Evolutionary conservation across 768 basidiomycete species (phyloP), one percentile per base, ranked within the genome.

Genomic region (Tricholomella constricta): DNA sequence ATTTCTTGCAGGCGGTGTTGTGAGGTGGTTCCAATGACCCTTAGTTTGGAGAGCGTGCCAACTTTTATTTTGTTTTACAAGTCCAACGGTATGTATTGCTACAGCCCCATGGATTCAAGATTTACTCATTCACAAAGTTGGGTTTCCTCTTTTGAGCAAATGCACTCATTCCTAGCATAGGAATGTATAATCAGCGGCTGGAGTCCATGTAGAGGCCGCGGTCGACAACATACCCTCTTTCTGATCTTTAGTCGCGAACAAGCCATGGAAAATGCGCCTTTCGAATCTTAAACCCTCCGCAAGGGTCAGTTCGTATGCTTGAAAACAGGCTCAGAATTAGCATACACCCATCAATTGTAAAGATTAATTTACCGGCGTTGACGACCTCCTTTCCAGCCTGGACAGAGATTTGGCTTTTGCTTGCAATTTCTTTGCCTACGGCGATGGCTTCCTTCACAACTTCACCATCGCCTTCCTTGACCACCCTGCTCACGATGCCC

Each of bases 141-240:
- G 96, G 75, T 72, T 89, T 89, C 66, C 96, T 82, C 78, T 98
- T 99, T 72, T 97, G 91, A 9, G 86, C 85, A 63, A 99, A 98
- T 19, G 96, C 96, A 20, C 78, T 68, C 96, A 98, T 99, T 17
- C 96, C 95, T 96, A 23, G 26, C n/a, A 50, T 37, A 55, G 22
- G 22, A 41, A 46, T n/a, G 31, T 15, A 47, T 32, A 32, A 14
- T 40, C 26, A 37, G 19, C 20, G 38, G n/a, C 22, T 23, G 52
- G 40, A 32, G 9, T n/a, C 57, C 32, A 62, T 60, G 22, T 43
- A 36, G 53, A 17, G 26, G 52, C 17, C 35, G 7, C 26, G 32
- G 25, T 6, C 35, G 35, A 29, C 20, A 46, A 71, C 88, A 55
- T 62, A 88, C 93, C 94, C 74, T 96, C 94, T 76, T 95, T 95